A percentile compares a stretch with the other conserved stretches of the same genome.
Evolutionary conservation across 2,329 filamentous ascomycete genomes (phyloP).

Genomic region (Pseudophaeomoniella oleicola): DNA sequence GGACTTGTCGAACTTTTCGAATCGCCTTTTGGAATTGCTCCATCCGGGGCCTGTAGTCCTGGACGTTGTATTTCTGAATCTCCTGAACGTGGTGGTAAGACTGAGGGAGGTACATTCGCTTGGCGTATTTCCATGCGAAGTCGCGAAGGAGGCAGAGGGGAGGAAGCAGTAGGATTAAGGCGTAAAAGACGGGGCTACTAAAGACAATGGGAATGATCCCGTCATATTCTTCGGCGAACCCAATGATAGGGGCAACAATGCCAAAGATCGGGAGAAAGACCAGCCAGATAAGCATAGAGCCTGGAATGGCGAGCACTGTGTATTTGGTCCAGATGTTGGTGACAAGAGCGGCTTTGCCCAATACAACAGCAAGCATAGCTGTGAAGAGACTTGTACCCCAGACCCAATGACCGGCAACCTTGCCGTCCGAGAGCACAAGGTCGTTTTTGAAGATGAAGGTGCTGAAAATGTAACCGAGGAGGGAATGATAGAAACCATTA

Average conservation of each 20-base stretch:
- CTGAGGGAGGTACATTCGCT: conserved; percentile 93
- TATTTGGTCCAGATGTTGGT: conserved; percentile 99
- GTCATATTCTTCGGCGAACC: conserved; percentile 69
- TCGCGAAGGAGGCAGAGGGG: conserved; percentile 73
- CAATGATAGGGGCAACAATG: conserved; percentile 66
- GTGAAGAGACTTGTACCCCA: conserved; percentile 96
- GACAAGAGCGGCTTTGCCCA: conserved; percentile 86
- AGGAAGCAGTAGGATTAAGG: conserved; percentile 70
- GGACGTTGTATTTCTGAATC: conserved; percentile 99
- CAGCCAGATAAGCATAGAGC: conserved; percentile 83
- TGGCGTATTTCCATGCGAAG: conserved; percentile 92
- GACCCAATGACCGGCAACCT: conserved; percentile 84
- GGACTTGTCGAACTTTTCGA: conserved; percentile 92
- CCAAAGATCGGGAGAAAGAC: conserved; percentile 80
- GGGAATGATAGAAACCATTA: conserved; percentile 90
- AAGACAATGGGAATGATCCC: conserved; percentile 74
- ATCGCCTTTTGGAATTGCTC: conserved; percentile 99
- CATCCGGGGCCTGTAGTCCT: conserved; percentile 97
- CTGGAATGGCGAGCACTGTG: conserved; percentile 86
- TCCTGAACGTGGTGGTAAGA: conserved; percentile 97
- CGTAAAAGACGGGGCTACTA: conserved; percentile 73
- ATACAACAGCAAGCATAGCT: conserved; percentile 78
- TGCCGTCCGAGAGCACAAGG: conserved; percentile 62
- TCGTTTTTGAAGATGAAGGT: conserved; percentile 73
- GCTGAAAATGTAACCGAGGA: conserved; percentile 78